Evolutionary conservation across 2,329 filamentous ascomycete genomes (phyloP).

Genomic region (Trichoderma gracile): DNA sequence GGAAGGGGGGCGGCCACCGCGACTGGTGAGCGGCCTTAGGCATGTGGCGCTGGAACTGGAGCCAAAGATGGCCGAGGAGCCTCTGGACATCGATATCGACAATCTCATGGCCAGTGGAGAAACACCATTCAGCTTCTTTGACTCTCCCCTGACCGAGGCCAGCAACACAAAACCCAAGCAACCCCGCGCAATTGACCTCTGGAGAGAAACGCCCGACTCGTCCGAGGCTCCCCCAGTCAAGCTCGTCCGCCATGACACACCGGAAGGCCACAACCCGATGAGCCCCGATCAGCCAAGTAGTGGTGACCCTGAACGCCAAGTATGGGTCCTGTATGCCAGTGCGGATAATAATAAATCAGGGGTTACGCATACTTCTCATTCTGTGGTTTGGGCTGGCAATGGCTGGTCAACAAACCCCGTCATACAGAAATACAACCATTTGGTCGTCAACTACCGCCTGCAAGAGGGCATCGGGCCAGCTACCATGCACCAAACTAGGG

Average conservation of each 20-base stretch:
- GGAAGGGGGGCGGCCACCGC: conserved; percentile 41
- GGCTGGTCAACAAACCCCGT: conserved; percentile 39
- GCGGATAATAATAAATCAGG: not conserved
- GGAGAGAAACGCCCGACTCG: not conserved
- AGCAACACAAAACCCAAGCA: not conserved
- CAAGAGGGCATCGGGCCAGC: conserved; percentile 46
- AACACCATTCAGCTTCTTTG: conserved; percentile 50
- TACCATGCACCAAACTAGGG: conserved; percentile 50
- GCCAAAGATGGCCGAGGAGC: conserved; percentile 40
- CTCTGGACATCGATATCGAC: conserved; percentile 43
- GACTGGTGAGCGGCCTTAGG: conserved; percentile 53
- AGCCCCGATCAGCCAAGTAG: not conserved
- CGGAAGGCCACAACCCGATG: not conserved
- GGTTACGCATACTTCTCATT: not conserved
- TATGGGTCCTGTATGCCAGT: not conserved
- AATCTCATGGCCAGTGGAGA: conserved; percentile 45
- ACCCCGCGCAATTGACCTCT: not conserved
- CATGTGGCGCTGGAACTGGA: conserved; percentile 58
- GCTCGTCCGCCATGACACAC: not conserved
- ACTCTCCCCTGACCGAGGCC: conserved; percentile 31
- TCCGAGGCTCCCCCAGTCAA: not conserved
- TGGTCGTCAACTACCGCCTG: conserved; percentile 43
- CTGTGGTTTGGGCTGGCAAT: conserved; percentile 52
- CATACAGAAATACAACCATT: conserved; percentile 50
- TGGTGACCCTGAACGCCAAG: not conserved